Evolutionary conservation across 768 basidiomycete species (phyloP), one percentile per base, ranked within the genome.

Genomic region (Neoboletus brunneissimus): DNA sequence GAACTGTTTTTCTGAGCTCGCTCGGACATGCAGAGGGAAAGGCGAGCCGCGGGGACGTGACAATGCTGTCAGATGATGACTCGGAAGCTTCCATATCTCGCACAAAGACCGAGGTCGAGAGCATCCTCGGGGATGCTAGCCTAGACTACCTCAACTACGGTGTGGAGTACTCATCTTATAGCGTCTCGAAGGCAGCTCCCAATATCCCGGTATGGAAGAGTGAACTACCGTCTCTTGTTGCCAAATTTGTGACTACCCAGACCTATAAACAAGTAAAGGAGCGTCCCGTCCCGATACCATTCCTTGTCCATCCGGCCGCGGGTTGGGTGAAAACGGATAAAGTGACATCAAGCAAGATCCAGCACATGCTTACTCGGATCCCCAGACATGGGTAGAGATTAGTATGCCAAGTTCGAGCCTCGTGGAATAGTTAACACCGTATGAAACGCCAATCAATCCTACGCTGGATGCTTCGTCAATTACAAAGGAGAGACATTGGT

Each of bases 131-230:
- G 2, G 44, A 42, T 22, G 29, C 48, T 2, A 73, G 75, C 12
- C 59, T 77, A 11, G 38, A 40, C 8, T 40, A 40, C 20, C 37
- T 38, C 37, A 18, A 70, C 46, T 56, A 46, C 29, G 74, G 73
- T 0, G 58, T 52, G 1, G 62, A 64, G 47, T 58, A 60, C 52
- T 56, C 73, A 20, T 67, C 68, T 25, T 78, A 77, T 58, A 69
- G 66, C 20, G 69, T 76, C 56, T 72, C 66, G 43, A 76, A 77
- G 65, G 66, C 69, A 12, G 75, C 35, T 20, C 40, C 20, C 40
- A 41, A n/a, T 41, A 41, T 41, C 10, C 20, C 12, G 40, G 40
- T 40, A 20, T 11, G 38, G 9, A 40, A 40, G 38, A 20, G n/a
- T 41, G 9, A 4, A 41, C 40, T 41, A 9, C 40, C 10, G 20